Evolutionary conservation across 1,284 basidiomycete genomes (phyloP), one percentile per base, ranked within the genome.

Genomic region (Dichomitus squalens): DNA sequence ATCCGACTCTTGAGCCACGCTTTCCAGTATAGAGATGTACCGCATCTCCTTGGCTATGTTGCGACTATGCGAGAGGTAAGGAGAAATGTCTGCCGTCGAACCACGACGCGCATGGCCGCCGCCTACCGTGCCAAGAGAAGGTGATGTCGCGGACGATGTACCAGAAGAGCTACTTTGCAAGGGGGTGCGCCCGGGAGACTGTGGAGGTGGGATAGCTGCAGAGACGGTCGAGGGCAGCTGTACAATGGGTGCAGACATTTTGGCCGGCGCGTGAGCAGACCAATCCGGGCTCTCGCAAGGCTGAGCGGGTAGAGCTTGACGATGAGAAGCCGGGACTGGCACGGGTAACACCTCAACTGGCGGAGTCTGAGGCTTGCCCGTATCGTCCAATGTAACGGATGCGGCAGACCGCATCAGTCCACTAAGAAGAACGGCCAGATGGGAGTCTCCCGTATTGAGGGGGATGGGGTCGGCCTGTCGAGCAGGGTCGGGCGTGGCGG

Each of bases 21-120:
- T 78, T 68, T 92, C 89, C n/a, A 92, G 75, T 58, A 92, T 75
- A 1, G 89, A 86, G 35, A 91, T 76, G 64, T 91, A 89, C 66
- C 84, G 86, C 69, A 89, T 70, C 59, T 80, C 80, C 68, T 85
- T 87, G 20, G 83, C 80, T 34, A 83, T 84, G 7, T 78, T 75
- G 14, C 81, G 81, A 2, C 80, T 72, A 48, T 78, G 77, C 8
- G 82, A 75, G 48, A 88, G 72, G 68, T 88, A 88, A 0, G 87
- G 86, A 5, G 85, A 87, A 53, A 87, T 83, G 64, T 86, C 84
- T 29, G 66, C 57, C 20, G 62, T 55, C 21, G 70, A 70, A 7
- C 60, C 58, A 46, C 65, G 67, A 21, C 65, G 67, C 31, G 53
- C 56, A 38, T 66, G 60, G 7, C 57, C 47, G 5, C 48, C 21